These are phyloP conservation scores for Laguncularia racemosa DNA, from an alignment of 345 rosid species.

Conservation along the genomic window DNA sequence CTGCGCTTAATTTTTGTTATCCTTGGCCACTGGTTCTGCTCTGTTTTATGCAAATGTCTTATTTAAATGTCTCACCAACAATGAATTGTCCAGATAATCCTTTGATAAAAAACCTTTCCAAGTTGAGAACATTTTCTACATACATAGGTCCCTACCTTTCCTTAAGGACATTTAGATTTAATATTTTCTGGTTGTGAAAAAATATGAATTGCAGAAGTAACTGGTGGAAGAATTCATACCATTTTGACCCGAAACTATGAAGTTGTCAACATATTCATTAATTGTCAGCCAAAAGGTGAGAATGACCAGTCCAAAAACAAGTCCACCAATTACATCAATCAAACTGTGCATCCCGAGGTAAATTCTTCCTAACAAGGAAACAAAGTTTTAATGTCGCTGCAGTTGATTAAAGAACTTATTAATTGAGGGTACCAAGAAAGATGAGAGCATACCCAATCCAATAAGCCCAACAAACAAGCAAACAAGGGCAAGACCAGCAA, in stretches of 20 bases:
- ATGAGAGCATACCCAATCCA: constrained; percentile 49
- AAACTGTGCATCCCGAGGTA: constrained; percentile 99
- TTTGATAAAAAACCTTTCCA: no score
- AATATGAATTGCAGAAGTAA: neutral
- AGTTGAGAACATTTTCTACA: no score
- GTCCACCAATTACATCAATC: constrained; percentile 71
- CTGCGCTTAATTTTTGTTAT: no score
- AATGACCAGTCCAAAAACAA: constrained; percentile 57
- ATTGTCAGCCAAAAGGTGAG: constrained; percentile 69
- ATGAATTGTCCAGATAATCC: no score
- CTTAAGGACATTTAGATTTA: neutral
- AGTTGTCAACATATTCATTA: constrained; percentile 48
- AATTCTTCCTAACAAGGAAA: constrained; percentile 75
- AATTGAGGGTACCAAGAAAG: neutral
- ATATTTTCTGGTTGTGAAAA: neutral
- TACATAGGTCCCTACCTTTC: no score
- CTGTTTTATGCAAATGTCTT: no score
- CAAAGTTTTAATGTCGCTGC: constrained; percentile 7
- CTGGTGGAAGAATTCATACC: constrained; percentile 34
- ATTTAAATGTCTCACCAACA: no score
- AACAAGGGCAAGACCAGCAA: constrained; percentile 52
- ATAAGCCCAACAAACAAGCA: constrained; percentile 61
- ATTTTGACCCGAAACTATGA: constrained; percentile 69
- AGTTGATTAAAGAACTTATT: neutral
- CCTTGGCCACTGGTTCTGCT: no score